phyloP scores from a whole-genome alignment of 2,329 filamentous ascomycete genomes.

The Eutypa lata region DNA sequence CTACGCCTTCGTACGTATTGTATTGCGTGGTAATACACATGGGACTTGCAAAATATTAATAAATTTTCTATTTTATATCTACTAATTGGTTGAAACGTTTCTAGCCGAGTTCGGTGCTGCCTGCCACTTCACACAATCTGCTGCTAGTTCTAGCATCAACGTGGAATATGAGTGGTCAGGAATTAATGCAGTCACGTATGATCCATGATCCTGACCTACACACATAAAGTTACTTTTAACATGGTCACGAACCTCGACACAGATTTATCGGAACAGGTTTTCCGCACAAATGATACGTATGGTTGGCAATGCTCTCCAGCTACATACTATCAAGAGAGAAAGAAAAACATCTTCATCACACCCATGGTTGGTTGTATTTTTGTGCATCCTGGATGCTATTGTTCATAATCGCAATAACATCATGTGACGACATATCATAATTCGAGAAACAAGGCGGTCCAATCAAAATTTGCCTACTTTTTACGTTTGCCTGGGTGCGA shows the following conservation, averaged over 20 bases:
- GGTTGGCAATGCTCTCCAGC: not conserved
- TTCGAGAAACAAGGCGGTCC: not conserved
- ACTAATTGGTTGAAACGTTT: not conserved
- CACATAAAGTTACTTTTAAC: not conserved
- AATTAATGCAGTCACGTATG: not conserved
- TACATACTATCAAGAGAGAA: not conserved
- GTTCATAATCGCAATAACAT: not conserved
- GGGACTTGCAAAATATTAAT: not conserved
- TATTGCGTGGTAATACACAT: not conserved
- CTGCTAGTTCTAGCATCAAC: not conserved
- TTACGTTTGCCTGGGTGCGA: not conserved
- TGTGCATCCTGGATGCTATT: not conserved
- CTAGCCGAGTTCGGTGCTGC: not conserved
- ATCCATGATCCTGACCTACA: not conserved
- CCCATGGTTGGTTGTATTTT: not conserved
- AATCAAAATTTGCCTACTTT: not conserved
- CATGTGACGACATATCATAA: not conserved
- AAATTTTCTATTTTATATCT: not conserved
- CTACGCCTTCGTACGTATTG: not conserved
- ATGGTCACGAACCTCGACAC: constrained; percentile 1
- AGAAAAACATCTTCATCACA: not conserved
- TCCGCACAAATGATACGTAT: not conserved
- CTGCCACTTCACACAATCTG: not conserved
- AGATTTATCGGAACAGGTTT: not conserved
- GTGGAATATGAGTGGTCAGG: not conserved